phyloP scores from a whole-genome alignment of 139 green algal species.

The Tetraselmis striata region DNA sequence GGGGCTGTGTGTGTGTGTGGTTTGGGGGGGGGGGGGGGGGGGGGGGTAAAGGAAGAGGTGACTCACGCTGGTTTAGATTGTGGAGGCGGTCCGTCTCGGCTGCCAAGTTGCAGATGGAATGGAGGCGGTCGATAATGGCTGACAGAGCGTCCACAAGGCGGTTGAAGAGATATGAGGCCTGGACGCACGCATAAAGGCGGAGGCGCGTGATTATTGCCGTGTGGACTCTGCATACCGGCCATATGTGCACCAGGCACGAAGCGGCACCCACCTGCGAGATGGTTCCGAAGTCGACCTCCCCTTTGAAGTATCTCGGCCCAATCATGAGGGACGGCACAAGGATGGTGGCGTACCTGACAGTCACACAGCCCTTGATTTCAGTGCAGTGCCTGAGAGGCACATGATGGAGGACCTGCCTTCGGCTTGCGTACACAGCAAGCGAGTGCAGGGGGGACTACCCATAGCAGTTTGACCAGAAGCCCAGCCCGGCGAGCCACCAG shows the following conservation, averaged over 20 bases:
- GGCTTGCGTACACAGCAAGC: too few relatives aligned
- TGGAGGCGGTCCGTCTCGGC: slow-evolving; percentile 65
- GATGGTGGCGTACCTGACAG: slow-evolving; percentile 70
- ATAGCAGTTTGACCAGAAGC: slow-evolving; percentile 62
- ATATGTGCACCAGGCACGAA: too few relatives aligned
- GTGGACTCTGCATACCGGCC: too few relatives aligned
- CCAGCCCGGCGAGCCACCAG: slow-evolving; percentile 41
- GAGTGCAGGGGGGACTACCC: slow-evolving; percentile 3
- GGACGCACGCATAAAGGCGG: too few relatives aligned
- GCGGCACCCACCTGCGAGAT: slow-evolving; percentile 46
- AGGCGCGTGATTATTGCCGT: too few relatives aligned
- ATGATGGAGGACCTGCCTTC: too few relatives aligned
- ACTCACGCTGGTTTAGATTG: slow-evolving; percentile 1
- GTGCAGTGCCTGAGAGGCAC: too few relatives aligned
- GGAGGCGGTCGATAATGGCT: slow-evolving; percentile 46
- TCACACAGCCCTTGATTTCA: too few relatives aligned
- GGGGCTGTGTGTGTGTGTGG: too few relatives aligned
- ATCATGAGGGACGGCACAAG: slow-evolving; percentile 70
- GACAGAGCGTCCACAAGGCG: slow-evolving; percentile 51
- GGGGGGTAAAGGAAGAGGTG: neutral
- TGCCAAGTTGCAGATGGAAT: slow-evolving; percentile 27
- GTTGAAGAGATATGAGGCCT: slow-evolving; percentile 46
- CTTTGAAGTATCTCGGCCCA: slow-evolving; percentile 63
- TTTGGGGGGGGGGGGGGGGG: too few relatives aligned
- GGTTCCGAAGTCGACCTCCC: slow-evolving; percentile 70